These are phyloP conservation scores for Fusarium sp. DNA, from an alignment of 2,329 filamentous ascomycete species.

Conservation along the genomic window DNA sequence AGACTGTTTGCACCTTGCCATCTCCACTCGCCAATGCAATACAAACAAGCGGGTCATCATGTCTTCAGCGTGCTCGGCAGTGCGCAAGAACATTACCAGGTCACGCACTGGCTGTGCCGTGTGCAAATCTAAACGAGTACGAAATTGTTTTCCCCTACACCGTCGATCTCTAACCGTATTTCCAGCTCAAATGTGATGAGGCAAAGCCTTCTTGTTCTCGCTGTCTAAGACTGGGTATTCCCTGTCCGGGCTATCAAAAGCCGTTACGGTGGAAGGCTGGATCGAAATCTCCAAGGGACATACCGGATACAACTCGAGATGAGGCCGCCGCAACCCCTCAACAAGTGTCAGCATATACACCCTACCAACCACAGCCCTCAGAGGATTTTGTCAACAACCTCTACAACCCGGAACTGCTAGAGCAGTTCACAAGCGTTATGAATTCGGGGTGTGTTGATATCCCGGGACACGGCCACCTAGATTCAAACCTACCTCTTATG, in stretches of 20 bases:
- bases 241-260: conserved; percentile 45
- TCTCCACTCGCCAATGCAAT: conserved; percentile 40
- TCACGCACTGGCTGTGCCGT: conserved; percentile 45
- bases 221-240: conserved; percentile 43
- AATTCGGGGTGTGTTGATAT: conserved; percentile 18
- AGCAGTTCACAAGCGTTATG: conserved; percentile 29
- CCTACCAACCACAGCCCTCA: conserved; percentile 20
- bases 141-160: background rate
- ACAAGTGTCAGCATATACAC: conserved; percentile 14
- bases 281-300: conserved; percentile 22
- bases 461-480: conserved; percentile 9
- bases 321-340: conserved; percentile 17
- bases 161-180: conserved; percentile 11
- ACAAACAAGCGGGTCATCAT: conserved; percentile 28
- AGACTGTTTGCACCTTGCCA: conserved; percentile 27
- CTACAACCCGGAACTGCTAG: conserved; percentile 29
- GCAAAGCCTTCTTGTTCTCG: conserved; percentile 41
- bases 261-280: conserved; percentile 37
- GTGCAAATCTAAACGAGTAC: conserved; percentile 45
- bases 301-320: conserved; percentile 9
- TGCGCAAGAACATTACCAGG: conserved; percentile 43
- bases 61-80: conserved; percentile 27
- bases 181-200: conserved; percentile 45
- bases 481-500: conserved; percentile 31
- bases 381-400: conserved; percentile 24